A percentile compares a stretch with the other conserved stretches of the same genome.
Conservation (phyloP, 2,329 filamentous ascomycete species). For the Verticillium nubilum region DNA sequence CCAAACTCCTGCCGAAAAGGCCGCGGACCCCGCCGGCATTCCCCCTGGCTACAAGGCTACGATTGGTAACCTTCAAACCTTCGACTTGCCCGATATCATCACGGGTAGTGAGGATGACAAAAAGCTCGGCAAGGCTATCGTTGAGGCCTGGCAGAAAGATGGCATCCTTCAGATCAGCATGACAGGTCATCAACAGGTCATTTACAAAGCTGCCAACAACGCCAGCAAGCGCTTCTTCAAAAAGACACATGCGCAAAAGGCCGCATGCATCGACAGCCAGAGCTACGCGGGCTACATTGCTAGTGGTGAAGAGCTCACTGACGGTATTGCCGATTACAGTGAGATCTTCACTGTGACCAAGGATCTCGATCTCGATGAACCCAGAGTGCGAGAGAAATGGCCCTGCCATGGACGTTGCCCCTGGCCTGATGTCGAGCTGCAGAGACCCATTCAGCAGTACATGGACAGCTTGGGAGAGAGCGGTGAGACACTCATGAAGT, state of each 20-base stretch:
- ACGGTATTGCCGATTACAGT: slow-evolving; percentile 44
- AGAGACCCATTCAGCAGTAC: slow-evolving; percentile 31
- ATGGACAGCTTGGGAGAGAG: slow-evolving; percentile 32
- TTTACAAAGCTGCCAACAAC: slow-evolving; percentile 28
- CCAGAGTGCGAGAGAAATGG: slow-evolving; percentile 34
- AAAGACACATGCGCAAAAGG: slow-evolving; percentile 29
- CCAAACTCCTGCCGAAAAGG: no score
- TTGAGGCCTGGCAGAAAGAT: slow-evolving; percentile 36
- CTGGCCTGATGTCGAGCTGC: slow-evolving; percentile 38
- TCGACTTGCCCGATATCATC: slow-evolving; percentile 31
- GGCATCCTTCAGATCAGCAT: slow-evolving; percentile 42
- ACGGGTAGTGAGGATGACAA: slow-evolving; percentile 63
- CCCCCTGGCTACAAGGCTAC: slow-evolving; percentile 9
- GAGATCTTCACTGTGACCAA: slow-evolving; percentile 49
- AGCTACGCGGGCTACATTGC: slow-evolving; percentile 45
- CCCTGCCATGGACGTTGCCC: slow-evolving; percentile 44
- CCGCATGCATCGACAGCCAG: slow-evolving; percentile 34
- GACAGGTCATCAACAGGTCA: slow-evolving; percentile 23
- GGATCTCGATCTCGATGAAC: slow-evolving; percentile 32
- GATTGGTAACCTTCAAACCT: slow-evolving; percentile 29
- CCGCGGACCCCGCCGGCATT: slow-evolving; percentile 6
- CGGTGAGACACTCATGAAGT: slow-evolving; percentile 38
- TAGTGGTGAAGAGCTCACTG: slow-evolving; percentile 41
- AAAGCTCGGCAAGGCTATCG: slow-evolving; percentile 44
- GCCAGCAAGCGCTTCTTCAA: slow-evolving; percentile 34